Evolutionary conservation across 495 filamentous ascomycete genomes (phyloP), one percentile per base, ranked within the genome.

Genomic region (Hypoxylon intermedium): DNA sequence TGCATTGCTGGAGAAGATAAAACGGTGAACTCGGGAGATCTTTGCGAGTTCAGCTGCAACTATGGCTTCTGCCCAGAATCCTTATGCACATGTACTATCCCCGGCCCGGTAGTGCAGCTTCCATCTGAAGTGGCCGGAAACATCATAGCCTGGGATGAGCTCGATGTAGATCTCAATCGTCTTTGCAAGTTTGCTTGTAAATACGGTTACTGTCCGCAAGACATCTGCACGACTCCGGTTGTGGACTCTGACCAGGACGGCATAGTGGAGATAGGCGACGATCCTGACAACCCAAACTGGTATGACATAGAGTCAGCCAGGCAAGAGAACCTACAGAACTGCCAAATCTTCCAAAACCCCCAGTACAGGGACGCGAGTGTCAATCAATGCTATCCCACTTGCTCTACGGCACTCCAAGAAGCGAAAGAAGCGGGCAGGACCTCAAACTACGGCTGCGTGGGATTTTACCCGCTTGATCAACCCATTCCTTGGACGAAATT

Each of bases 361-460:
- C 18, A 19, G 9, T 13, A 46, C 19, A 26, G 43, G 6, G 28
- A 33, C n/a, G 23, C n/a, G 6, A 46, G n/a, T 15, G 43, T 46
- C 6, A 13, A 26, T 3, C n/a, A 16, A 18, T 38, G 36, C 13
- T 5, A 3, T 5, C n/a, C n/a, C 13, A 2, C 18, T 5, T 38
- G 36, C 15, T 3, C n/a, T 16, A 2, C n/a, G n/a, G n/a, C n/a
- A 9, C 36, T 42, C 16, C 43, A 61, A 16, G 23, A 43, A 36
- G 59, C 59, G 15, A 15, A 18, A 9, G 52, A 28, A 28, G 45
- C 54, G 18, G 45, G 18, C 26, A 37, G 59, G 6, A 63, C 52
- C 11, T 51, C 59, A 26, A 63, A 63, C 38, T 63, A 63, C 44
- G 52, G 59, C 21, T 52, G 59, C 45, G 20, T 57, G 12, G 59